A percentile compares a stretch with the other conserved stretches of the same genome.
phyloP scores from a whole-genome alignment of 257 asterid genomes.

The Vinca minor region DNA sequence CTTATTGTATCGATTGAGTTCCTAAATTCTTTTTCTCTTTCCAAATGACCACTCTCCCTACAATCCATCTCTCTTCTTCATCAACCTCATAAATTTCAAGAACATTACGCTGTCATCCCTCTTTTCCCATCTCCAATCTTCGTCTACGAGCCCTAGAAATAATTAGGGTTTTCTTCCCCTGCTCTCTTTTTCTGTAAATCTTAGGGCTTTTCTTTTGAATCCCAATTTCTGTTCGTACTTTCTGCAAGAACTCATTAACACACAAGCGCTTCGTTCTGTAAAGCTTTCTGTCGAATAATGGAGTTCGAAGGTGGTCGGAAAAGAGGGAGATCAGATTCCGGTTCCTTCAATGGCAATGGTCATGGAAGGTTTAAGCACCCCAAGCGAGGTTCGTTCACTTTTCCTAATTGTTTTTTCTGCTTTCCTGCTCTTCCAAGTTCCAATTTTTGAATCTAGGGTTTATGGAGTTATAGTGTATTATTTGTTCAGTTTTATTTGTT shows the following conservation, averaged over 20 bases:
- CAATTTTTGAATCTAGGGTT: slow-evolving; percentile 18
- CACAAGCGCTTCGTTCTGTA: background rate
- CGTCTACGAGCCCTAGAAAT: slow-evolving; percentile 13
- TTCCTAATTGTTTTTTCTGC: background rate
- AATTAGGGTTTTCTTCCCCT: slow-evolving; percentile 1
- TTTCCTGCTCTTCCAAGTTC: background rate
- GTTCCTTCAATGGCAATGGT: slow-evolving; percentile 50
- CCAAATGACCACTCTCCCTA: too few species aligned
- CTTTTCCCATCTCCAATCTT: background rate
- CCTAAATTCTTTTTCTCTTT: too few species aligned
- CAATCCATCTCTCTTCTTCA: too few species aligned
- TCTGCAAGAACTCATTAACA: background rate
- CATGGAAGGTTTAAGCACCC: slow-evolving; percentile 38
- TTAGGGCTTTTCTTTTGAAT: slow-evolving; percentile 6
- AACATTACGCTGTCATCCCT: too few species aligned
- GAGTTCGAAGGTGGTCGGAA: slow-evolving; percentile 51
- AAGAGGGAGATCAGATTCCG: slow-evolving; percentile 40
- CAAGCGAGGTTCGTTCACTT: slow-evolving; percentile 38
- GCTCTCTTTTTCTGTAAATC: background rate
- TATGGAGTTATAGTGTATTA: too few species aligned
- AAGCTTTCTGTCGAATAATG: slow-evolving; percentile 26
- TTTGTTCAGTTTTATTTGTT: background rate
- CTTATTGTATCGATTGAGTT: too few species aligned
- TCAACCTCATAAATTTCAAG: too few species aligned
- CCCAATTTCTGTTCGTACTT: background rate